Conservation (phyloP, 306 rosid genomes). For the Casuarina equisetifolia region DNA sequence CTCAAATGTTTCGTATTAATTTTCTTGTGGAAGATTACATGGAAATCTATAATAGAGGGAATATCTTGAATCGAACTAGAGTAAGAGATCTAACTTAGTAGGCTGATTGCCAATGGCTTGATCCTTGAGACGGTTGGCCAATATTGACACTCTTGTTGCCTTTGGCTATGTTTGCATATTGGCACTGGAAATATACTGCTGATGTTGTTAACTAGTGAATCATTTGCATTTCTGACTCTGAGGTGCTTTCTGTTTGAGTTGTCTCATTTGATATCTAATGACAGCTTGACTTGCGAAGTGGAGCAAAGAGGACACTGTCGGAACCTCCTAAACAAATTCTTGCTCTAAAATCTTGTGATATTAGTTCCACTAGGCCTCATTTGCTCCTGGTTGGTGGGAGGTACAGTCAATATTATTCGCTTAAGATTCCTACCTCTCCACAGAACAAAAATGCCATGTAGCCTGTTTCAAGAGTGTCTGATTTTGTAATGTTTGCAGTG, state of each 20-base stretch:
- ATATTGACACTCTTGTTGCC: neutral
- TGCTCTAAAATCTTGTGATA: constrained; percentile 86
- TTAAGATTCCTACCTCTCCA: neutral
- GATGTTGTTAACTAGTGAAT: neutral
- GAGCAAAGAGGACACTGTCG: constrained; percentile 86
- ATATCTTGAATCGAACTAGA: neutral
- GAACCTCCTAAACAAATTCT: constrained; percentile 89
- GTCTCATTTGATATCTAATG: constrained; percentile 42
- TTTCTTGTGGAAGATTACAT: neutral
- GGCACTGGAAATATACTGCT: neutral
- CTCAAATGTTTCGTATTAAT: neutral
- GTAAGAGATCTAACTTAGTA: constrained; percentile 3
- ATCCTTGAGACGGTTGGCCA: neutral
- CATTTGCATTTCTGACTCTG: constrained; percentile 5
- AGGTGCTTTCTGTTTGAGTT: constrained; percentile 15
- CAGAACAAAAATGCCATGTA: too few species aligned
- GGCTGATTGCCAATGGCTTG: neutral
- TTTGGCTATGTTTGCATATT: neutral
- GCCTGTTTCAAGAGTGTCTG: constrained; percentile 25
- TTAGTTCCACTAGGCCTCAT: constrained; percentile 88
- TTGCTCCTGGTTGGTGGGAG: constrained; percentile 98
- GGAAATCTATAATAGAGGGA: neutral
- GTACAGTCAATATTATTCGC: constrained; percentile 40
- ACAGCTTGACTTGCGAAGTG: constrained; percentile 95
- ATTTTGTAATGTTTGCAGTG: constrained; percentile 56